Base-by-base conservation (phyloP, 331 rosid genomes). In the Saraca asoca region DNA sequence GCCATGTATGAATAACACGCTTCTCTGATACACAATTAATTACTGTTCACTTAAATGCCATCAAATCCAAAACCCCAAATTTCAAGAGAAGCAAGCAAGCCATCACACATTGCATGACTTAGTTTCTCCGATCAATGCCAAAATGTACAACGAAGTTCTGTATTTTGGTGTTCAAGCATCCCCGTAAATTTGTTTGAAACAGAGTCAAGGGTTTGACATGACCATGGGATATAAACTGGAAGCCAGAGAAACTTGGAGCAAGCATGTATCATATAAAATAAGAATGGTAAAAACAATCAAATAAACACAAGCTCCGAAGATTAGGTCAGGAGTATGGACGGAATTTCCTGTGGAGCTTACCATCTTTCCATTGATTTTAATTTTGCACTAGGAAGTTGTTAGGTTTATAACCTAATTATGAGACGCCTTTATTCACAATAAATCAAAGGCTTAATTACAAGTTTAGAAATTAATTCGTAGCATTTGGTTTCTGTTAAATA, bases 361-460 rank as follows among this genome's bases (percentile, higher is more conserved):
- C 68, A 69, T 63, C 61, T 60, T 46, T 52, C 64, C 35, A 56
- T 29, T 51, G 68, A 72, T 51, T 50, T 48, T 61, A 43, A 65
- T 68, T 60, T 59, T 37, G 31, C 35, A 54, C 58, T 29, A 53
- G 48, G 52, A 38, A 15, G 45, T 34, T 39, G 66, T 33, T n/a
- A 50, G 31, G 53, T 58, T 64, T 57, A 8, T 20, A 58, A 68
- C 45, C 63, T 34, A 18, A 11, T 44, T 43, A 12, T 44, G 2
- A 44, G 16, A 44, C 50, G 5, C 6, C 16, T 14, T 44, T 43
- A 4, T 43, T 13, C 50, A 44, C 50, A 9, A 17, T 18, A 67
- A 64, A 78, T 68, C 68, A 78, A 63, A 48, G 76, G 70, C 62
- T 42, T 37, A 37, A 38, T 65, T 24, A 24, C 31, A 24, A 24